Evolutionary conservation across 2,329 filamentous ascomycete genomes (phyloP), one percentile per base, ranked within the genome.

Genomic region (Alternaria consortialis): DNA sequence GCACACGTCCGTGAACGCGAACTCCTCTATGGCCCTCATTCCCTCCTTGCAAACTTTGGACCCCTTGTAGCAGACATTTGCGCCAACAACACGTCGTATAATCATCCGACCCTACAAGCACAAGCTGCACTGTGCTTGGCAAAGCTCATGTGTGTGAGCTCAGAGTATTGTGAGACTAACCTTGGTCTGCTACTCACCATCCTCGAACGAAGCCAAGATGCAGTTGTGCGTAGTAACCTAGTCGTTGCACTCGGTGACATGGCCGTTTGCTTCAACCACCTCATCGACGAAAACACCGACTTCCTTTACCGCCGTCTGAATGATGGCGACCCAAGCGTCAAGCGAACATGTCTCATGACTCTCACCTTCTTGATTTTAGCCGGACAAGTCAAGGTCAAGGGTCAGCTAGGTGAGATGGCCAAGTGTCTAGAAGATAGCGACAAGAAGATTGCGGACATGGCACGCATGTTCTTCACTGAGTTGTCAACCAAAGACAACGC

Each of bases 191-290:
- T 99, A 61, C 97, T 99, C 80, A 98, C 94, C 15, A 98, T 99
- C 72, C 94, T 99, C 84, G 95, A 99, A 81, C 90, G 93, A 31
- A 97, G 93, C 2, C 88, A 92, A 32, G 93, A 97, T 72, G 91
- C 96, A 1, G 97, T 94, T 17, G 94, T 97, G 39, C 90, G 95
- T 53, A 97, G 92, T 71, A 99, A 99, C 75, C 92, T 96, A 9
- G 96, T 99, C 17, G 97, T 99, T 70, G 94, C 95, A 0, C 88
- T 99, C 0, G 95, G 95, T 39, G 95, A 99, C 76, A 99, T 99
- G 95, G 96, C 96, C 0, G 95, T 99, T 23, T 97, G 94, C 85
- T 99, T 99, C 86, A 99, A 99, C 76, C 95, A 99, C 75, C 87
- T 99, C 51, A 97, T 99, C 70, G 96, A 99, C 75, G 96, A 99